phyloP scores from a whole-genome alignment of 257 asterid species.

The Fraxinus americana region DNA sequence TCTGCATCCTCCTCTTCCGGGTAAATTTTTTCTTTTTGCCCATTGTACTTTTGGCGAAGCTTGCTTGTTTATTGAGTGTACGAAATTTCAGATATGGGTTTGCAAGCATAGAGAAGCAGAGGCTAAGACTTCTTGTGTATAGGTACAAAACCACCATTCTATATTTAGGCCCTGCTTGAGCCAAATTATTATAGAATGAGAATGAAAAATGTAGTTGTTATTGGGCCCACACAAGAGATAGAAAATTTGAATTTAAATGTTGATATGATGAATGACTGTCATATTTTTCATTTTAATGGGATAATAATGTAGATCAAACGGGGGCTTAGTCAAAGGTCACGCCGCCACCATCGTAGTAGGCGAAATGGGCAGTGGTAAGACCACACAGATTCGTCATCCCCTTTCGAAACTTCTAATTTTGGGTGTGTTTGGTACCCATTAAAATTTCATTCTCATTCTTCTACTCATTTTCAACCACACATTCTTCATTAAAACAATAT shows the following conservation, averaged over 20 bases:
- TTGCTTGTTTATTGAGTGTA: slow-evolving; percentile 2
- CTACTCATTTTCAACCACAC: too few species aligned
- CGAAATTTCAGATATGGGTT: slow-evolving; percentile 52
- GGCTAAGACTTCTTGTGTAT: slow-evolving; percentile 77
- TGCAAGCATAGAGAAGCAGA: slow-evolving; percentile 61
- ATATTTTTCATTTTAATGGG: too few species aligned
- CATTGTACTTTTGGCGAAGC: not conserved
- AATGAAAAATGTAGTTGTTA: too few species aligned
- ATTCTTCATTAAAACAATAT: too few species aligned
- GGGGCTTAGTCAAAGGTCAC: slow-evolving; percentile 83
- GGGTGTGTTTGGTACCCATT: too few species aligned
- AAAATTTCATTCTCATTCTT: too few species aligned
- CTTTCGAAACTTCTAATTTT: not conserved
- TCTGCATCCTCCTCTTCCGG: slow-evolving; percentile 75
- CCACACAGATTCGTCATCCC: slow-evolving; percentile 91
- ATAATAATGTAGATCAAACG: too few species aligned
- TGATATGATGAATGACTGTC: too few species aligned
- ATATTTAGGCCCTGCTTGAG: too few species aligned
- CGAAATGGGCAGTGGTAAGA: slow-evolving; percentile 95
- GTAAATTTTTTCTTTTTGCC: slow-evolving; percentile 31
- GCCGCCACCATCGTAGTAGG: slow-evolving; percentile 90
- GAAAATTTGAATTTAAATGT: too few species aligned
- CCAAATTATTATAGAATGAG: too few species aligned
- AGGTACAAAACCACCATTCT: slow-evolving; percentile 69
- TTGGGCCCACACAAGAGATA: too few species aligned